A percentile compares a stretch with the other conserved stretches of the same genome.
Conservation (phyloP, 352 stramenopile species). For the Phytophthora rubi region DNA sequence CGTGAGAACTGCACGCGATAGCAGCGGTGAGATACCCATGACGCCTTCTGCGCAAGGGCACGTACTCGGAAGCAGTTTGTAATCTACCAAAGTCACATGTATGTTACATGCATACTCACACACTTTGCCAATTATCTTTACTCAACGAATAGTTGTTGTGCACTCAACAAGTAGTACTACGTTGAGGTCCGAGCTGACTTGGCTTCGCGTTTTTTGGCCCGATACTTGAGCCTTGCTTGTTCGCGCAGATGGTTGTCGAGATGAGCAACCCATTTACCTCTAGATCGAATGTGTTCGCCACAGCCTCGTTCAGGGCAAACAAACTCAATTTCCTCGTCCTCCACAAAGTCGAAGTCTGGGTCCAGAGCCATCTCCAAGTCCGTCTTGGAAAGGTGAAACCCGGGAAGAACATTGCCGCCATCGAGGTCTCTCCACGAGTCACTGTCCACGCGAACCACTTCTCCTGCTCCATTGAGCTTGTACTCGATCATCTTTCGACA, state of each 20-base stretch:
- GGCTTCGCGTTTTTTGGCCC: neutral
- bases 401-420: slow-evolving; percentile 17
- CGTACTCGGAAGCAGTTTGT: slow-evolving; percentile 25
- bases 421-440: slow-evolving; percentile 27
- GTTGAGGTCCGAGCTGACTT: too few relatives aligned
- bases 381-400: slow-evolving; percentile 3
- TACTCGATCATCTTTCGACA: slow-evolving; percentile 22
- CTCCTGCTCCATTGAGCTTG: slow-evolving; percentile 10
- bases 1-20: neutral
- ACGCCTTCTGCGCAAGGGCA: slow-evolving; percentile 28
- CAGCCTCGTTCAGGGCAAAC: slow-evolving; percentile 1
- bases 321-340: neutral
- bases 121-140: too few relatives aligned
- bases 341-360: neutral
- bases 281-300: neutral
- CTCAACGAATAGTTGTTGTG: too few relatives aligned
- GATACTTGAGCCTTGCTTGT: neutral
- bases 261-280: neutral
- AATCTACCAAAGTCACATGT: neutral
- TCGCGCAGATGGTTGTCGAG: neutral
- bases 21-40: slow-evolving; percentile 21
- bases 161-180: too few relatives aligned
- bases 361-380: slow-evolving; percentile 10
- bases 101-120: too few relatives aligned
- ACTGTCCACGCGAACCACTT: slow-evolving; percentile 5